Evolutionary conservation across 768 basidiomycete genomes (phyloP), one percentile per base, ranked within the genome.

Genomic region (Thelephora aurantiotincta): DNA sequence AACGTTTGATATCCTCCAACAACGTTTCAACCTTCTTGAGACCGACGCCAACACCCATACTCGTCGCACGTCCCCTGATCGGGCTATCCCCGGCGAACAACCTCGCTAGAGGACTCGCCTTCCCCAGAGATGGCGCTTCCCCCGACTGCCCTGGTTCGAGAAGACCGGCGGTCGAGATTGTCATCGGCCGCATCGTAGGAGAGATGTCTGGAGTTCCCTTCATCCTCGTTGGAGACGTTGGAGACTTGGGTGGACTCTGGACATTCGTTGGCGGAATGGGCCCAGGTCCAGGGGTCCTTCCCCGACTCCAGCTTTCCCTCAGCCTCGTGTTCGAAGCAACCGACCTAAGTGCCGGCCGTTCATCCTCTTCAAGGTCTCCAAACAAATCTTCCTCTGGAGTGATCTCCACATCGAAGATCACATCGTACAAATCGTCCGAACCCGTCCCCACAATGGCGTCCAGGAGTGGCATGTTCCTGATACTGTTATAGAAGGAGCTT

Each of bases 361-460:
- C 51, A 34, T 48, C 52, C 43, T 58, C 54, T 26, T 73, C 76
- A n/a, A 68, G 67, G 11, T 72, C 73, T 3, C 63, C 64, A 52
- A 82, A 78, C 22, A 77, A 63, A 35, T 70, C 73, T 16, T 65
- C 62, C 7, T 77, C 62, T 23, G 61, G 59, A 3, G 62, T 58
- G 18, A 72, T 57, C 22, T 85, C 80, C 1, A 82, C 73, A 47
- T 84, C 81, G 55, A 91, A 88, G 37, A 90, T 82, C 1, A 82
- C 83, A 45, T 83, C 83, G 55, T 81, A 82, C 14, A 90, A 55
- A 50, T 82, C 77, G 46, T 70, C 73, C 13, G 77, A 69, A 13
- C 76, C 68, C 5, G 80, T 75, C 20, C 87, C 84, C n/a, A 87
- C 73, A 13, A 91, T 58, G 13, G 80, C 80, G 54, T 89, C 87